These are phyloP conservation scores for Fermentozyma sake DNA, from an alignment of 1,139 yeast species.

Conservation along the genomic window DNA sequence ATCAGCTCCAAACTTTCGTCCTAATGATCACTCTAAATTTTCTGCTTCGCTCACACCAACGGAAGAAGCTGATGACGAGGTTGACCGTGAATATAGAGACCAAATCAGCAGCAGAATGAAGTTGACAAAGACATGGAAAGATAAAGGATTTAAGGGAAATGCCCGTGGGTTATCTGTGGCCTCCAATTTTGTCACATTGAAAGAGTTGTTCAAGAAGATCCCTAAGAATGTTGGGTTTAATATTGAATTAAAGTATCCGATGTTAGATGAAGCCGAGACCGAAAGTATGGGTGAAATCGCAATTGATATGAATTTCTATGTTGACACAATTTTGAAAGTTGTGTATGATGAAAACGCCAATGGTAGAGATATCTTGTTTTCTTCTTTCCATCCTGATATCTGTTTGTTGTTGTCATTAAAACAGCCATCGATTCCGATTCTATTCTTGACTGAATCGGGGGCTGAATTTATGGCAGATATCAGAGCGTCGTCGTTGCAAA, in stretches of 20 bases:
- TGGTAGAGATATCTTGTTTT: slow-evolving; percentile 84
- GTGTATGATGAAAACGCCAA: slow-evolving; percentile 72
- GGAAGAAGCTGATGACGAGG: slow-evolving; percentile 22
- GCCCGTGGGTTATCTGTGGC: slow-evolving; percentile 87
- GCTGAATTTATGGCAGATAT: slow-evolving; percentile 81
- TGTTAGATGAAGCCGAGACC: slow-evolving; percentile 86
- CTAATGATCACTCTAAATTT: slow-evolving; percentile 9
- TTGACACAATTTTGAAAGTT: slow-evolving; percentile 74
- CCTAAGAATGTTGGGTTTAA: slow-evolving; percentile 89
- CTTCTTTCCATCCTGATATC: slow-evolving; percentile 93
- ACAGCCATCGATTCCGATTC: slow-evolving; percentile 88
- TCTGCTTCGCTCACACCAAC: slow-evolving; percentile 4
- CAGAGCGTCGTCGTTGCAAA: slow-evolving; percentile 82
- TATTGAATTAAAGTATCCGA: slow-evolving; percentile 92
- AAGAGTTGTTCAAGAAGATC: slow-evolving; percentile 74
- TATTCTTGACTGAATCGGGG: slow-evolving; percentile 88
- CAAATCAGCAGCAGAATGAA: slow-evolving; percentile 66
- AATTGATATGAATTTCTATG: slow-evolving; percentile 80
- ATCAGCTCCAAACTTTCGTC: slow-evolving; percentile 25
- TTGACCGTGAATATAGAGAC: slow-evolving; percentile 34
- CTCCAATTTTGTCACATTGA: slow-evolving; percentile 84
- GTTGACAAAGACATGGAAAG: slow-evolving; percentile 82
- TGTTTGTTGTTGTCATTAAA: slow-evolving; percentile 82
- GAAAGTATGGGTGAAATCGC: slow-evolving; percentile 88
- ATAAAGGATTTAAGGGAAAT: slow-evolving; percentile 86